These are phyloP conservation scores for Trypanosoma boissoni DNA, from an alignment of 208 protist genomes.

Conservation along the genomic window DNA sequence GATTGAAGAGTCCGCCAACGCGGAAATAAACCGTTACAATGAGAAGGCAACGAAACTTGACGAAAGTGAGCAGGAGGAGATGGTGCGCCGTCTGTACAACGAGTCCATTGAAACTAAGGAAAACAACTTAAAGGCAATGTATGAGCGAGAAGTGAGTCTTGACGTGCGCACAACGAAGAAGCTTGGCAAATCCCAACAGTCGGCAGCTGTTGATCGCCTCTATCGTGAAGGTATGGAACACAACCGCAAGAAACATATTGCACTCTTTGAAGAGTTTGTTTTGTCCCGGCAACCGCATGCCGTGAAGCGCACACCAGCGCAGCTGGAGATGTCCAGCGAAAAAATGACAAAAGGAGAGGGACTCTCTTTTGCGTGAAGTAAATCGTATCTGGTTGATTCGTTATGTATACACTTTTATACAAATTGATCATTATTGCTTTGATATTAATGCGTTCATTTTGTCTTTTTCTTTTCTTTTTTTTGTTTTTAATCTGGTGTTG, in stretches of 20 bases:
- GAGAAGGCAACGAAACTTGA: slow-evolving; percentile 32
- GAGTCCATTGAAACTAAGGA: slow-evolving; percentile 53
- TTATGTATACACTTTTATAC: not conserved
- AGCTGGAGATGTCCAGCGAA: slow-evolving; percentile 44
- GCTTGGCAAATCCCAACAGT: slow-evolving; percentile 42
- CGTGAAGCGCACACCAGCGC: slow-evolving; percentile 26
- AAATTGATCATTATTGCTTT: not conserved
- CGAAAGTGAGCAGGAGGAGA: slow-evolving; percentile 34
- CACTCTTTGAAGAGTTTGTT: slow-evolving; percentile 77
- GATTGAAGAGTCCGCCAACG: slow-evolving; percentile 43
- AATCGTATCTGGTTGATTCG: not conserved
- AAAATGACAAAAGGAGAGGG: slow-evolving; percentile 67
- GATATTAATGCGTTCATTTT: not conserved
- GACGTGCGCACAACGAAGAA: slow-evolving; percentile 29
- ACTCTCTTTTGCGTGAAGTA: slow-evolving; percentile 21
- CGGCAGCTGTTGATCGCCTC: slow-evolving; percentile 37
- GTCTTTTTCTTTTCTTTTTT: not conserved
- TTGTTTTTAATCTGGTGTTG: no score
- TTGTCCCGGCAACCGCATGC: slow-evolving; percentile 28
- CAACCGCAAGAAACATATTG: slow-evolving; percentile 71
- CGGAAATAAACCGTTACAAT: slow-evolving; percentile 41
- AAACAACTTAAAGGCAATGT: slow-evolving; percentile 46
- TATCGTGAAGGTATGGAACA: slow-evolving; percentile 78
- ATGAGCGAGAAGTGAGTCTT: slow-evolving; percentile 30
- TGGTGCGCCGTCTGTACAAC: slow-evolving; percentile 73